phyloP scores from a whole-genome alignment of 2,329 filamentous ascomycete species.

The Pseudogymnoascus verrucosus region DNA sequence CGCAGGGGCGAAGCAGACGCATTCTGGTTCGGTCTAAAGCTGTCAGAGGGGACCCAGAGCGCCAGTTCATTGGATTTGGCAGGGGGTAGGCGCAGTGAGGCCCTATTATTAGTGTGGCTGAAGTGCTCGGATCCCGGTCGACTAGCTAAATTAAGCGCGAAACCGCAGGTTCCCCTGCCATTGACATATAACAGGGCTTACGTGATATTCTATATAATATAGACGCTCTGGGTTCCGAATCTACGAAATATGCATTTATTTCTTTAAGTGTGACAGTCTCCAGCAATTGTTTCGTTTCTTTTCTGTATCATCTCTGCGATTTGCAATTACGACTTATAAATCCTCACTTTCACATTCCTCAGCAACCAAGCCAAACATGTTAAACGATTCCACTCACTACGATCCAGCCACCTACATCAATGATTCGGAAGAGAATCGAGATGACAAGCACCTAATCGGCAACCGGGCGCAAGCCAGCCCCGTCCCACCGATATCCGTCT shows the following conservation, averaged over 20 bases:
- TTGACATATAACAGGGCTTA: background rate
- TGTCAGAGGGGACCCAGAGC: background rate
- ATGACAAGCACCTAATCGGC: conserved; percentile 2
- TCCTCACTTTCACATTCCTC: background rate
- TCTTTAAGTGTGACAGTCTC: background rate
- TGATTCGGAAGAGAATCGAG: background rate
- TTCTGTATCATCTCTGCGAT: background rate
- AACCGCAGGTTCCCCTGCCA: background rate
- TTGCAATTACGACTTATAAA: background rate
- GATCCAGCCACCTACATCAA: background rate
- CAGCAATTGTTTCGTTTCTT: background rate
- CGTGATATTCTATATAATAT: conserved; percentile 6
- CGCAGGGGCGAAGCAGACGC: background rate
- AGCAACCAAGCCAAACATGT: background rate
- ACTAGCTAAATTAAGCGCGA: background rate
- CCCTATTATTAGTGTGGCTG: conserved; percentile 1
- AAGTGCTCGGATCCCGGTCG: background rate
- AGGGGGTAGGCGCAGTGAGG: background rate
- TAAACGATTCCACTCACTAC: background rate
- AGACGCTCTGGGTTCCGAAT: background rate
- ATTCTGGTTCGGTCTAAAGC: background rate
- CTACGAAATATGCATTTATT: background rate
- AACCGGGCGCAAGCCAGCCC: background rate
- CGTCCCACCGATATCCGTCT: background rate
- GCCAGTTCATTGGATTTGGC: background rate